Conservation (phyloP, 176 grass and related monocot species). For the Oryza rufipogon region DNA sequence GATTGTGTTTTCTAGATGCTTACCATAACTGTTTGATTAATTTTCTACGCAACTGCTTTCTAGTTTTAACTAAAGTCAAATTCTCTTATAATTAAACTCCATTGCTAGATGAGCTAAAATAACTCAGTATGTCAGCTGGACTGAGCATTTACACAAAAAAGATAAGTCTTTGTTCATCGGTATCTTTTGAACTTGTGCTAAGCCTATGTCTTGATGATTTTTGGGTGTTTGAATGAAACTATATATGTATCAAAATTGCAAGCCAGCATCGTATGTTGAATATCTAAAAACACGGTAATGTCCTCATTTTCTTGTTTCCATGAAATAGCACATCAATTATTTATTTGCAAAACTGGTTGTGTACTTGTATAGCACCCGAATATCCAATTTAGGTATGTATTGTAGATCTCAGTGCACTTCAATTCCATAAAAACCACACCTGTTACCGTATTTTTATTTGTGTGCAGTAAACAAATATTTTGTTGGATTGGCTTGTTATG, state of each 20-base stretch:
- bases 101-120: background rate
- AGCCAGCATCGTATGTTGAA: background rate
- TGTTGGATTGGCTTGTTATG: too few species aligned
- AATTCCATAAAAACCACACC: background rate
- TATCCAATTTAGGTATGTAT: too few species aligned
- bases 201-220: conserved; percentile 7
- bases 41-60: background rate
- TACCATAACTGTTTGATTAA: conserved; percentile 8
- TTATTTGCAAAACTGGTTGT: too few species aligned
- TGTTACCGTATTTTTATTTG: background rate
- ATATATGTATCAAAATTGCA: background rate
- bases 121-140: background rate
- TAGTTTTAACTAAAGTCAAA: background rate
- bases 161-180: background rate
- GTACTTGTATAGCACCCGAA: too few species aligned
- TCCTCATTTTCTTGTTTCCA: background rate
- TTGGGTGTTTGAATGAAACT: background rate
- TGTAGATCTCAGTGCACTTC: background rate
- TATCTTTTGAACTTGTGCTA: conserved; percentile 4
- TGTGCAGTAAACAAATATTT: too few species aligned
- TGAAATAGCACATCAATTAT: background rate
- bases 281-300: background rate
- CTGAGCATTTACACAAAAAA: background rate
- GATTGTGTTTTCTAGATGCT: conserved; percentile 14
- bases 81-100: background rate